Conservation (phyloP, 1,284 basidiomycete species). For the Gymnopus androsaceus region DNA sequence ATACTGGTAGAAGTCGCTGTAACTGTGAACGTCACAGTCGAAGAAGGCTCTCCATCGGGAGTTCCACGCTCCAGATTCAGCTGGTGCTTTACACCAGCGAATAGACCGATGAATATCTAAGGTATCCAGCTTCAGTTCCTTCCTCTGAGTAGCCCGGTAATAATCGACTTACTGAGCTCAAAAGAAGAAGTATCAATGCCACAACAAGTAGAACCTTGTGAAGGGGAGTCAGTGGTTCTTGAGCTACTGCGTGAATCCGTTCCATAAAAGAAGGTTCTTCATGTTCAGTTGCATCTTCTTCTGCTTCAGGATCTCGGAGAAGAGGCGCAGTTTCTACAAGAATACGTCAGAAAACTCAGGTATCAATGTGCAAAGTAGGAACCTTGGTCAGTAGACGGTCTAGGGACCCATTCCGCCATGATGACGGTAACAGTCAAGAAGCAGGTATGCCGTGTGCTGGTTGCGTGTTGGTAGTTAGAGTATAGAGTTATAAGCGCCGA, state of each 20-base stretch:
- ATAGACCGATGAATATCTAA: conserved; percentile 86
- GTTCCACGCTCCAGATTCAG: conserved; percentile 54
- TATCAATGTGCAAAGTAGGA: conserved; percentile 17
- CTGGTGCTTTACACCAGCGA: conserved; percentile 82
- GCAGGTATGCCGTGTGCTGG: conserved; percentile 4
- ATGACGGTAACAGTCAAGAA: conserved; percentile 3
- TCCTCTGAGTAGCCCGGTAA: neutral
- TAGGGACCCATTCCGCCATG: conserved; percentile 24
- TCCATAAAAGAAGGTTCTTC: conserved; percentile 44
- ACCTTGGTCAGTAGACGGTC: conserved; percentile 44
- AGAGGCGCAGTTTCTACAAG: conserved; percentile 58
- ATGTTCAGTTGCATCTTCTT: conserved; percentile 26
- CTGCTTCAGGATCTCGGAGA: conserved; percentile 43
- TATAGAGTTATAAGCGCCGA: neutral
- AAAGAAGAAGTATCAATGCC: conserved; percentile 76
- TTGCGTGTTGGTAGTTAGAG: conserved; percentile 8
- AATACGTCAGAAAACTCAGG: conserved; percentile 5
- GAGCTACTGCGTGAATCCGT: conserved; percentile 55
- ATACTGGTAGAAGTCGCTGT: conserved; percentile 31
- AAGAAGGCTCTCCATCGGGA: conserved; percentile 33
- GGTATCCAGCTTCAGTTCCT: neutral
- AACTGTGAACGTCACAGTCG: conserved; percentile 32
- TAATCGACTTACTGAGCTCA: conserved; percentile 57
- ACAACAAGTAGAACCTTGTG: conserved; percentile 81
- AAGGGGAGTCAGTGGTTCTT: conserved; percentile 82